Evolutionary conservation across 225 moss, liverwort and hornwort genomes (phyloP).

Genomic region (Asterella californica): DNA sequence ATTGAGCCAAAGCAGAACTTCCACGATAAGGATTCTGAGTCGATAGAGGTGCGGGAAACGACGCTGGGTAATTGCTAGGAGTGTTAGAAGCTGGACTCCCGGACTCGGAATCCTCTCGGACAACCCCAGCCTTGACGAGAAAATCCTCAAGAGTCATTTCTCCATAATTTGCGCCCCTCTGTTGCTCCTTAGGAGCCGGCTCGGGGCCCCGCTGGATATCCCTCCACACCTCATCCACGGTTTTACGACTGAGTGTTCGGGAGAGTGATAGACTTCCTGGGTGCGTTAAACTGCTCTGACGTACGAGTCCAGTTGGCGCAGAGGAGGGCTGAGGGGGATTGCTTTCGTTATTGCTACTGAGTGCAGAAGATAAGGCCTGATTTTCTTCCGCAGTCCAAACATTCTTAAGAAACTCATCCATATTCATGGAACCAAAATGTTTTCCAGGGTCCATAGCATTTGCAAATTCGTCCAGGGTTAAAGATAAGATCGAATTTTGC

Average conservation of each 20-base stretch:
- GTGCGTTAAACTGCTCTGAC: constrained; percentile 66
- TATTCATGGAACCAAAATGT: constrained; percentile 94
- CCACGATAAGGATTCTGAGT: constrained; percentile 7
- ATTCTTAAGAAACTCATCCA: constrained; percentile 96
- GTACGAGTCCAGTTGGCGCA: constrained; percentile 41
- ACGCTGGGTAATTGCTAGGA: constrained; percentile 9
- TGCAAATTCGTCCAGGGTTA: constrained; percentile 94
- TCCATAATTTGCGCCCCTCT: constrained; percentile 60
- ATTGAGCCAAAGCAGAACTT: constrained; percentile 18
- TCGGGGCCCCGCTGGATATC: constrained; percentile 69
- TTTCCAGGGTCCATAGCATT: constrained; percentile 73
- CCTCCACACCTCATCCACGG: constrained; percentile 98
- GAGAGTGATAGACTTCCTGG: constrained; percentile 64
- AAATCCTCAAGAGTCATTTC: constrained; percentile 99
- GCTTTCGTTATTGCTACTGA: constrained; percentile 41
- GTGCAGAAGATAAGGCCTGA: constrained; percentile 72
- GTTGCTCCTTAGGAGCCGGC: constrained; percentile 35
- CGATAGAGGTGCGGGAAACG: background rate
- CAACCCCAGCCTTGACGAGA: constrained; percentile 88
- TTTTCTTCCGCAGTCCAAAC: constrained; percentile 95
- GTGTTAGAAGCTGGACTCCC: constrained; percentile 11
- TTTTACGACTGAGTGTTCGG: constrained; percentile 80
- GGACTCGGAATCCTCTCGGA: constrained; percentile 65
- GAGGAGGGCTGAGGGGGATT: constrained; percentile 13
- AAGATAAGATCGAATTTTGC: constrained; percentile 85